Conservation (phyloP, 2,329 filamentous ascomycete genomes). For the Fusarium verrucosum region DNA sequence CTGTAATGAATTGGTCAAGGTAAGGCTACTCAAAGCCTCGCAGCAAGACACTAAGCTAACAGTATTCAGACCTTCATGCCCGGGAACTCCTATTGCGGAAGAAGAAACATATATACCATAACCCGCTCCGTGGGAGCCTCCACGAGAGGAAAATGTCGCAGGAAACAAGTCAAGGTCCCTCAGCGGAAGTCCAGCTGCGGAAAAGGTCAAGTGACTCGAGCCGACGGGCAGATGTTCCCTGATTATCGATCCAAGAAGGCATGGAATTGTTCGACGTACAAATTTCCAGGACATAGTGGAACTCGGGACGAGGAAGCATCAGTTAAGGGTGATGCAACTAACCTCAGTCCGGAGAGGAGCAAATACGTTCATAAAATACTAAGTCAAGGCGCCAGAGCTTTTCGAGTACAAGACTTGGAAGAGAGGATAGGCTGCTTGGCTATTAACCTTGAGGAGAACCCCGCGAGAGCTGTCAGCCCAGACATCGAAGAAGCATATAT, state of each 20-base stretch:
- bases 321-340: not conserved
- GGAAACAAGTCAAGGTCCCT: slow-evolving; percentile 7
- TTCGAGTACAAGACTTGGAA: slow-evolving; percentile 6
- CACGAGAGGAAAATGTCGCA: not conserved
- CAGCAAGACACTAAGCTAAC: not conserved
- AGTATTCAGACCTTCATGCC: not conserved
- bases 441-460: not conserved
- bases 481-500: slow-evolving; percentile 29
- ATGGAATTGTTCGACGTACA: not conserved
- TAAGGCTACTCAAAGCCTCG: not conserved
- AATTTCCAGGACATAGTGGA: not conserved
- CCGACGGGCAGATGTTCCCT: not conserved
- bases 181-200: slow-evolving; percentile 1
- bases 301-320: not conserved
- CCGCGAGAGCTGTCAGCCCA: not conserved
- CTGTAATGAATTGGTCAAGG: slow-evolving; percentile 7
- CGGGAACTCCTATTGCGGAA: not conserved
- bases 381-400: not conserved
- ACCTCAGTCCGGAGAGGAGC: not conserved
- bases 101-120: not conserved
- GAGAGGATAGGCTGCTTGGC: slow-evolving; percentile 6
- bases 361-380: slow-evolving; percentile 16
- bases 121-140: not conserved
- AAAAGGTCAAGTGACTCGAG: slow-evolving; percentile 17
- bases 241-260: not conserved